These are phyloP conservation scores for Diplodia mutila DNA, from an alignment of 2,329 filamentous ascomycete genomes.

Conservation along the genomic window DNA sequence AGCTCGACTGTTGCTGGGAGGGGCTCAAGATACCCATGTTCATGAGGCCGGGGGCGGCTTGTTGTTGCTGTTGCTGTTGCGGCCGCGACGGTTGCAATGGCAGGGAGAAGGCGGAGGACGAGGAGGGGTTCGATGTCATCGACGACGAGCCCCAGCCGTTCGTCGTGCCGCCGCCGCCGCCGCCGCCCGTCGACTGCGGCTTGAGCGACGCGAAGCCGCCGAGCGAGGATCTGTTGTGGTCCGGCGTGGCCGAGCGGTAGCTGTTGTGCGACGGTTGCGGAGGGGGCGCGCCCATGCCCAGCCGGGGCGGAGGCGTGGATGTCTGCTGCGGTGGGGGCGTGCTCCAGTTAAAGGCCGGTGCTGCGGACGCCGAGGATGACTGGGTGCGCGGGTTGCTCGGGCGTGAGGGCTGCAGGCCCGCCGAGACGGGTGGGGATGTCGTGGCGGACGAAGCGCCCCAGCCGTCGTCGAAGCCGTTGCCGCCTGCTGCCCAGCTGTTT, in stretches of 20 bases:
- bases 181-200: constrained; percentile 34
- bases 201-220: constrained; percentile 53
- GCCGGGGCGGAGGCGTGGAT: constrained; percentile 8
- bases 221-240: constrained; percentile 54
- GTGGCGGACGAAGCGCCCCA: constrained; percentile 46
- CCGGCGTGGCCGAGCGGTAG: background rate
- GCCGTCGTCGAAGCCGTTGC: constrained; percentile 45
- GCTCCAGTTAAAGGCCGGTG: constrained; percentile 53
- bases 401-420: constrained; percentile 34
- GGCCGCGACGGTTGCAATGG: constrained; percentile 42
- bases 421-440: constrained; percentile 34
- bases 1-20: constrained; percentile 19
- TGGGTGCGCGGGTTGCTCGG: constrained; percentile 34
- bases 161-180: background rate
- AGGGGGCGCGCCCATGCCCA: constrained; percentile 2
- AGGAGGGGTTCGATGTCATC: constrained; percentile 28
- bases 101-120: constrained; percentile 38
- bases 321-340: constrained; percentile 36
- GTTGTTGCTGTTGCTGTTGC: constrained; percentile 30
- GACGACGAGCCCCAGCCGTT: constrained; percentile 34
- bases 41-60: constrained; percentile 22
- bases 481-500: constrained; percentile 41
- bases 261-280: background rate
- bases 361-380: constrained; percentile 33
- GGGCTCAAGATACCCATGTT: constrained; percentile 7